Evolutionary conservation across 2,329 filamentous ascomycete species (phyloP).

Genomic region (Colletotrichum gigasporum): DNA sequence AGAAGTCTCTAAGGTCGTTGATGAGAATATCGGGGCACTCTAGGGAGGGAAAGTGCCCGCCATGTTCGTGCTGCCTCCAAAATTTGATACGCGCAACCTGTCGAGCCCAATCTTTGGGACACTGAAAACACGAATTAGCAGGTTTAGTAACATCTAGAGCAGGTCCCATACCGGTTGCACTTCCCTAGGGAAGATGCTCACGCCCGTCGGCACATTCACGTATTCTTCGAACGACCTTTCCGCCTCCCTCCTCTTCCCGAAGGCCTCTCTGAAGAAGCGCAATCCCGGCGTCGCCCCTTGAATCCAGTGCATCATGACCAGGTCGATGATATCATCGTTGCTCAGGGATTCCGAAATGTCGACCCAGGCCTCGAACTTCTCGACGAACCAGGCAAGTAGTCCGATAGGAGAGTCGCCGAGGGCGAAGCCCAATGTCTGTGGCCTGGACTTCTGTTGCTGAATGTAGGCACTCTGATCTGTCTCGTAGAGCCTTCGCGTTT

Average conservation of each 20-base stretch:
- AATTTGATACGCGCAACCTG: constrained; percentile 19
- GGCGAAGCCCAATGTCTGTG: constrained; percentile 9
- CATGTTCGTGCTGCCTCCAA: constrained; percentile 19
- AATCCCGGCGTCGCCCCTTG: constrained; percentile 9
- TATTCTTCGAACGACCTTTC: constrained; percentile 2
- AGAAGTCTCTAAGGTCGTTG: constrained; percentile 8
- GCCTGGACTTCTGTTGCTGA: neutral
- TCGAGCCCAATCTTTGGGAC: constrained; percentile 19
- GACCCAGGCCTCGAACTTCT: constrained; percentile 35
- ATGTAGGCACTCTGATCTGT: neutral
- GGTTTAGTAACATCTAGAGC: too few species aligned
- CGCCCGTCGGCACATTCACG: neutral
- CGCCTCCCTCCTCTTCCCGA: neutral
- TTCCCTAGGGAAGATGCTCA: constrained; percentile 6
- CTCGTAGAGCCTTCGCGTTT: neutral
- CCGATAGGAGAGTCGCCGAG: constrained; percentile 44
- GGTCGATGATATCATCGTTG: constrained; percentile 35
- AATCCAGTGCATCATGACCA: constrained; percentile 32
- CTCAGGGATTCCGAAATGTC: constrained; percentile 32
- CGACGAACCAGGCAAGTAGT: constrained; percentile 14
- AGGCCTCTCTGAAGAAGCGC: constrained; percentile 27
- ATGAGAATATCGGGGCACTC: constrained; percentile 17
- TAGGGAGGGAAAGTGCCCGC: constrained; percentile 21
- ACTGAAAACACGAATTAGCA: neutral
- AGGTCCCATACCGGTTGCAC: neutral